Base-by-base conservation (phyloP, 805 yeast species). In the Nakazawaea anatomiae region DNA sequence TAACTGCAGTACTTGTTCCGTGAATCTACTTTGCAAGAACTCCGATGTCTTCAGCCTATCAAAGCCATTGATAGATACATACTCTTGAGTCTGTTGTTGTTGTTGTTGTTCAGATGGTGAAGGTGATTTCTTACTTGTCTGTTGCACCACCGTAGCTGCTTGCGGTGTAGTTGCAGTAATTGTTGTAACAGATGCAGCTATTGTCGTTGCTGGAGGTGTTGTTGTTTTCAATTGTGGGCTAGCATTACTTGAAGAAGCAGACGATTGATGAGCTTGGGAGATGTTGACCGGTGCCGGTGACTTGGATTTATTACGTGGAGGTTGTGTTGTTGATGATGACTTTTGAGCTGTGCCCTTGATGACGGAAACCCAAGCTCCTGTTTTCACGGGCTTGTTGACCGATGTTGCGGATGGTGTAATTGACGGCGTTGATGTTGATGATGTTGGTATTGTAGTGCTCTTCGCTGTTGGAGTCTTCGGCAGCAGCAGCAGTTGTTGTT, bases 1-100 rank as follows among this genome's bases (percentile, higher is more conserved):
- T 3, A 44, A 4, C 6, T 10, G 18, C 18, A 18, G 27, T 2
- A 36, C 28, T 12, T 36, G 40, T 2, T 38, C 31, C 8, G n/a
- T 11, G 27, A 35, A 44, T 14, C 52, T 40, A 8, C 27, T 32
- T 14, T 34, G 40, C 32, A 50, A 46, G 35, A 50, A 50, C 7
- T 12, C 11, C 6, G 39, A 28, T 3, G 36, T 12, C 35, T 42
- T 29, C 18, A 14, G 34, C 5, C 28, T 25, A 12, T 45, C 27
- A 31, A 50, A 50, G 4, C 25, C 29, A 34, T 44, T 41, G 9
- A 44, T 39, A 5, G 51, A 39, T 4, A 14, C 29, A 28, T 48
- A 43, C 18, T 43, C 39, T 43, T 29, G 35, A 6, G 28, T 30
- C 3, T 18, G 35, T 11, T 32, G 35, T 11, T 32, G 35, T 32